These are phyloP conservation scores for Trematosphaeria pertusa DNA, from an alignment of 2,329 filamentous ascomycete genomes.

Conservation along the genomic window DNA sequence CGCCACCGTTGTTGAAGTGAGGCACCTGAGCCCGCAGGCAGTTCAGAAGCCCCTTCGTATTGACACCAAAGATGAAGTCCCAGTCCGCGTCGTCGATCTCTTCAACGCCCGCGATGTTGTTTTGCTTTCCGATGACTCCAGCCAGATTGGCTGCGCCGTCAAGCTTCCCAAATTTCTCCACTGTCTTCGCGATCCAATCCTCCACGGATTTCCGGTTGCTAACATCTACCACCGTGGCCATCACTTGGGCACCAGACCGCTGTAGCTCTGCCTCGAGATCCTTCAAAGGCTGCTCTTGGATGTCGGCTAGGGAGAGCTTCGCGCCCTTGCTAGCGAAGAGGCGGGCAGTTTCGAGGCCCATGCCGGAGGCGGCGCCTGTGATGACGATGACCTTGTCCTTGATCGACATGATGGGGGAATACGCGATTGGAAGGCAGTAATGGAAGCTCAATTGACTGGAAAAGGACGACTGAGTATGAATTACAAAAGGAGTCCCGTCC, in stretches of 20 bases:
- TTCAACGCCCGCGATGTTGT: constrained; percentile 25
- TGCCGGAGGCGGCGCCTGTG: constrained; percentile 41
- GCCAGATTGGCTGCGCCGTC: constrained; percentile 55
- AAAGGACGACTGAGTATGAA: not conserved
- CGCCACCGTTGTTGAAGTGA: constrained; percentile 49
- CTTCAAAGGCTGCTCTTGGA: constrained; percentile 34
- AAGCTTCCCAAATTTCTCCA: constrained; percentile 58
- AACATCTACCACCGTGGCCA: constrained; percentile 57
- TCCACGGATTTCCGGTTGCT: constrained; percentile 58
- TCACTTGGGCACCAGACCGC: constrained; percentile 29
- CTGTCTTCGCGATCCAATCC: constrained; percentile 55
- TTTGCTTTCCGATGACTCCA: constrained; percentile 42
- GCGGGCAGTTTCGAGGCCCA: constrained; percentile 36
- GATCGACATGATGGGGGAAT: constrained; percentile 24
- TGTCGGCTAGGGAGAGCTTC: constrained; percentile 40
- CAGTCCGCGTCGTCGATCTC: constrained; percentile 49
- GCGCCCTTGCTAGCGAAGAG: constrained; percentile 37
- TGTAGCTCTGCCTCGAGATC: constrained; percentile 28
- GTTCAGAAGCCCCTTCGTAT: constrained; percentile 49
- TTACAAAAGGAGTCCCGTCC: not conserved
- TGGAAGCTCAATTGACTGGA: not conserved
- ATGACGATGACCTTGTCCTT: constrained; percentile 41
- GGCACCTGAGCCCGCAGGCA: constrained; percentile 48
- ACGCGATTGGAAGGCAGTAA: not conserved
- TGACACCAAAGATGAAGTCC: constrained; percentile 48